Evolutionary conservation across 441 rosid species (phyloP).

Genomic region (Brassica hybrid): DNA sequence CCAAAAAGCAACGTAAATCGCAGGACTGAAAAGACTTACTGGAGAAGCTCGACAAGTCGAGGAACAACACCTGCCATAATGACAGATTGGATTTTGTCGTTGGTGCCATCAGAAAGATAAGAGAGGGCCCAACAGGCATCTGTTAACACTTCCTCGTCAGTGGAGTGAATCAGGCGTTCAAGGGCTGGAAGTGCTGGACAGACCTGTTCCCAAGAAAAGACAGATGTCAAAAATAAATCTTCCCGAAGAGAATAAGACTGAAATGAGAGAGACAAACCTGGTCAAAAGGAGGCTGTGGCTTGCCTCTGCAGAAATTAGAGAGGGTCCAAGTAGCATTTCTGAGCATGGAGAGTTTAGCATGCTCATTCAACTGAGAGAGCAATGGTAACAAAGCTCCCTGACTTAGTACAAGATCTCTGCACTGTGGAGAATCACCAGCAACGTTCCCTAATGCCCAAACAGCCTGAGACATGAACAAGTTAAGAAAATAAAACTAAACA

Average conservation of each 20-base stretch:
- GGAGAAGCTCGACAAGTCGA: slow-evolving; percentile 64
- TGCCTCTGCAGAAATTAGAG: slow-evolving; percentile 75
- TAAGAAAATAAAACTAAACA: not conserved
- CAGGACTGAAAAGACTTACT: slow-evolving; percentile 52
- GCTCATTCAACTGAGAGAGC: slow-evolving; percentile 62
- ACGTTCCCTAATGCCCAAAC: slow-evolving; percentile 80
- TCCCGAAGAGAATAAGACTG: not conserved
- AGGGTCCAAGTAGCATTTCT: slow-evolving; percentile 85
- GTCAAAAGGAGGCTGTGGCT: slow-evolving; percentile 74
- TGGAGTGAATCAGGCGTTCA: slow-evolving; percentile 63
- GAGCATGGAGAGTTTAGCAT: slow-evolving; percentile 65
- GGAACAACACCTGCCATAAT: slow-evolving; percentile 71
- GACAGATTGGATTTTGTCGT: slow-evolving; percentile 78
- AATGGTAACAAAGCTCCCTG: slow-evolving; percentile 65
- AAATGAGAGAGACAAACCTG: slow-evolving; percentile 48
- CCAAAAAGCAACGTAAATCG: not conserved
- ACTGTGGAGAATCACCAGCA: slow-evolving; percentile 75
- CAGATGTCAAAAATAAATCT: not conserved
- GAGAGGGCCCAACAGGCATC: slow-evolving; percentile 84
- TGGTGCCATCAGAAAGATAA: slow-evolving; percentile 74
- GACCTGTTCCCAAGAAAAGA: slow-evolving; percentile 46
- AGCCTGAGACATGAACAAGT: slow-evolving; percentile 46
- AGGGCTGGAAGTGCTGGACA: slow-evolving; percentile 69
- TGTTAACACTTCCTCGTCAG: slow-evolving; percentile 72
- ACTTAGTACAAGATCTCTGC: slow-evolving; percentile 69